Base-by-base conservation (phyloP, 2,329 filamentous ascomycete genomes). In the Shiraia sp. region DNA sequence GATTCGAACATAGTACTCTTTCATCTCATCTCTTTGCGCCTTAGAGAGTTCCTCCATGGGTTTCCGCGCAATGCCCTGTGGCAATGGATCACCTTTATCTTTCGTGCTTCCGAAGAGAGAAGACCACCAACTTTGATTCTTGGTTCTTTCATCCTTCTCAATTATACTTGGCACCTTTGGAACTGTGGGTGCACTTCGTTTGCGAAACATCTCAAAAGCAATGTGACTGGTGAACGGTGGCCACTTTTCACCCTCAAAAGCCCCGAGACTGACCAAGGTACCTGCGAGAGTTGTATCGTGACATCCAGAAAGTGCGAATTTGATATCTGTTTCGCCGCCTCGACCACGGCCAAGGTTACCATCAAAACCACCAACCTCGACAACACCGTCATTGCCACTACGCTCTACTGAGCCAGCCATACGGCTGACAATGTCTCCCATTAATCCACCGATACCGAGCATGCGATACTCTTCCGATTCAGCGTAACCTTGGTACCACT, bases 221-320 rank as follows among this genome's bases (percentile, higher is more conserved):
- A 99, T 79, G 59, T 95, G 90, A 56, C 88, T 92, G 0, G 92
- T 96, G 63, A 92, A 99, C 0, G 90, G 91, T 1, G 93, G 93
- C 93, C 93, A 99, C 25, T 79, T 78, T 46, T 77, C 71, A 33
- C 80, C 80, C 29, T 88, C 76, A 64, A 89, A 93, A 2, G 87
- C 87, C 2, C 92, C 93, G 6, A 97, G 71, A 53, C 88, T 88
- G 12, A 85, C 75, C 19, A 99, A 74, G 2, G 90, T 75, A 1
- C 81, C 88, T 2, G 89, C 93, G 4, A 99, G 79, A 0, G 93
- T 97, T 2, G 93, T 97, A 64, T 97, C 91, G 69, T 96, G 91
- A 61, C 91, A 96, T 23, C 91, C 91, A 53, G 83, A 88, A 60
- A 97, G 74, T 12, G 83, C 86, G 51, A 97, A 85, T 49, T 85